phyloP scores from a whole-genome alignment of 352 stramenopile genomes.

The Peronospora belbahrii region DNA sequence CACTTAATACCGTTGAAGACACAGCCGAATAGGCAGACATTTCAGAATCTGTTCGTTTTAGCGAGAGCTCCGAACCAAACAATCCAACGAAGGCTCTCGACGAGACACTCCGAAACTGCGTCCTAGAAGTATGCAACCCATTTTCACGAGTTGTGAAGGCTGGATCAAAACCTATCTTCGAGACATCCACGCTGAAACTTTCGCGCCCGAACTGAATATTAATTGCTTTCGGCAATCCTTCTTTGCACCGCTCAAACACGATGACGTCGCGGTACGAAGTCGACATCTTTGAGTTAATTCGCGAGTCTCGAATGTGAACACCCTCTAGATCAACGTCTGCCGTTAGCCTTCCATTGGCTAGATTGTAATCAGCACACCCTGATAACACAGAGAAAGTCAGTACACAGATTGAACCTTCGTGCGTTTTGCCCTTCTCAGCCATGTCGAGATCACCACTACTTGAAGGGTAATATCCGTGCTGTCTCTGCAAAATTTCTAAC shows the following conservation, averaged over 20 bases:
- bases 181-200: slow-evolving; percentile 34
- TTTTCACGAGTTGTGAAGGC: slow-evolving; percentile 25
- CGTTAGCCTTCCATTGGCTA: slow-evolving; percentile 38
- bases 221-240: slow-evolving; percentile 46
- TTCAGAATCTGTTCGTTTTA: slow-evolving; percentile 29
- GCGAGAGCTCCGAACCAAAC: slow-evolving; percentile 29
- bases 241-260: slow-evolving; percentile 45
- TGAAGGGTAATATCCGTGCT: slow-evolving; percentile 73
- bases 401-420: slow-evolving; percentile 66
- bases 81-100: slow-evolving; percentile 31
- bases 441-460: slow-evolving; percentile 69
- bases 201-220: slow-evolving; percentile 50
- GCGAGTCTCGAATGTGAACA: slow-evolving; percentile 64
- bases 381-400: slow-evolving; percentile 45
- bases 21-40: slow-evolving; percentile 22
- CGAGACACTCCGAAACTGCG: slow-evolving; percentile 34
- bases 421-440: slow-evolving; percentile 52
- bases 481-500: slow-evolving; percentile 69
- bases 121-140: slow-evolving; percentile 16
- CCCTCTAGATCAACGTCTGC: slow-evolving; percentile 45
- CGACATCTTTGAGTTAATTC: slow-evolving; percentile 46
- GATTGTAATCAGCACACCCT: slow-evolving; percentile 42
- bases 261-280: slow-evolving; percentile 63
- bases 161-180: slow-evolving; percentile 36
- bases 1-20: slow-evolving; percentile 21